Conservation (phyloP, 768 basidiomycete genomes). For the Hericium coralloides region DNA sequence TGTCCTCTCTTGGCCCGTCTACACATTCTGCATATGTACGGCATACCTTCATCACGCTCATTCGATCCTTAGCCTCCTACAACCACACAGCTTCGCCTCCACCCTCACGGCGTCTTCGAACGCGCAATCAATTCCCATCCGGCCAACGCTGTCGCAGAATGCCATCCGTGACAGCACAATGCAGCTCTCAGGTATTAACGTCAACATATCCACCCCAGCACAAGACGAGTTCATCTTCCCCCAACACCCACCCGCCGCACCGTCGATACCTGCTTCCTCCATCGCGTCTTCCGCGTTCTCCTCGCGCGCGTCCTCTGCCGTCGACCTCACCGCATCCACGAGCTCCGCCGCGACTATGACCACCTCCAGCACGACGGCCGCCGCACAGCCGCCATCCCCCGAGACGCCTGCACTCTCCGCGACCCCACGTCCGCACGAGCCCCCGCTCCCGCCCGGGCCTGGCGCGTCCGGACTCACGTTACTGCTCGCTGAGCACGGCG, state of each 20-base stretch:
- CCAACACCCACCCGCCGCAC: background rate
- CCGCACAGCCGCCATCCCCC: background rate
- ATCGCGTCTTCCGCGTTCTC: background rate
- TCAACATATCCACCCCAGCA: background rate
- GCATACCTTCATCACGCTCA: background rate
- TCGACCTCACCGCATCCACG: background rate
- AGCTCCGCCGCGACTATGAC: background rate
- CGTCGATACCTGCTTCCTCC: background rate
- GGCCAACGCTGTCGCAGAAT: constrained; percentile 44
- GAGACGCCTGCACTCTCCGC: too few species aligned
- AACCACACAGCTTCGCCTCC: constrained; percentile 39
- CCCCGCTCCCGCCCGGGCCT: background rate
- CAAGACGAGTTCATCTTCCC: background rate
- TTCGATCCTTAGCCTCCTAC: constrained; percentile 37
- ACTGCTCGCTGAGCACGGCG: background rate
- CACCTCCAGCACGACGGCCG: background rate
- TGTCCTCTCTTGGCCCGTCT: background rate
- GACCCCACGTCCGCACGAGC: background rate
- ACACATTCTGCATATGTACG: background rate
- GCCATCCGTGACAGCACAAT: constrained; percentile 15
- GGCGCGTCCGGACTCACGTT: background rate
- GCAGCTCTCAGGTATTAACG: constrained; percentile 1
- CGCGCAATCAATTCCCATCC: constrained; percentile 1
- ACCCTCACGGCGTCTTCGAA: constrained; percentile 8
- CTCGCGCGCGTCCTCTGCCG: background rate